A percentile compares a stretch with the other conserved stretches of the same genome.
Conservation (phyloP, 768 basidiomycete genomes). For the Nidularia sp. region DNA sequence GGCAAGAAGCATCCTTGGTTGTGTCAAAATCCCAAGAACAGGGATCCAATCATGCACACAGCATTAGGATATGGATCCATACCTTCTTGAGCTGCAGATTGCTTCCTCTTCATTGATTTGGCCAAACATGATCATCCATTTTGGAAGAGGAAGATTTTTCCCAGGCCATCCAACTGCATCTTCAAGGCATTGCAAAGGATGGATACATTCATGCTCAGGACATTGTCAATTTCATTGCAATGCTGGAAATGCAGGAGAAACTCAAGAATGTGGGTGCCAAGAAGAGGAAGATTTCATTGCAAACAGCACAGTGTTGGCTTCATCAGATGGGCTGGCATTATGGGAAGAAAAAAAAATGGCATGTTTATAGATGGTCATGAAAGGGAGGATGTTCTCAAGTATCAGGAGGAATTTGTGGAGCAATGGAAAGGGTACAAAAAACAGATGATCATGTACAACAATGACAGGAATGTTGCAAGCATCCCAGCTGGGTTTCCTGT, state of each 20-base stretch:
- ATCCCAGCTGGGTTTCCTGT: slow-evolving; percentile 15
- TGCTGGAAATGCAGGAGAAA: slow-evolving; percentile 11
- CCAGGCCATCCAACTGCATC: slow-evolving; percentile 17
- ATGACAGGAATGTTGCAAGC: slow-evolving; percentile 15
- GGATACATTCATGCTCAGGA: slow-evolving; percentile 20
- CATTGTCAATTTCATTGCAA: slow-evolving; percentile 23
- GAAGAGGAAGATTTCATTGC: slow-evolving; percentile 10
- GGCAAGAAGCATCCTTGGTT: slow-evolving; percentile 23
- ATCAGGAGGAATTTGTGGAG: slow-evolving; percentile 18
- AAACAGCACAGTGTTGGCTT: slow-evolving; percentile 27
- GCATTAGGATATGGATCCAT: slow-evolving; percentile 23
- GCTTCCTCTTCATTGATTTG: slow-evolving; percentile 21
- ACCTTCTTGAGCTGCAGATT: slow-evolving; percentile 2
- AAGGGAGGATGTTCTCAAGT: slow-evolving; percentile 28
- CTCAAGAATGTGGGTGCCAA: slow-evolving; percentile 6
- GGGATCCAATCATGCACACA: slow-evolving; percentile 19
- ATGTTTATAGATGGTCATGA: slow-evolving; percentile 37
- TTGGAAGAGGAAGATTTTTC: slow-evolving; percentile 28
- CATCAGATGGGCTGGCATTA: slow-evolving; percentile 24
- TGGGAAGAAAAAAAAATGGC: slow-evolving; percentile 17
- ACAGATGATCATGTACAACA: slow-evolving; percentile 16
- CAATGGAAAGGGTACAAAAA: slow-evolving; percentile 19
- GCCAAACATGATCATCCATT: slow-evolving; percentile 11
- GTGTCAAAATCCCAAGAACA: slow-evolving; percentile 19
- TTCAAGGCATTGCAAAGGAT: slow-evolving; percentile 17